phyloP scores from a whole-genome alignment of 352 stramenopile species.

The Phytophthora idaei region DNA sequence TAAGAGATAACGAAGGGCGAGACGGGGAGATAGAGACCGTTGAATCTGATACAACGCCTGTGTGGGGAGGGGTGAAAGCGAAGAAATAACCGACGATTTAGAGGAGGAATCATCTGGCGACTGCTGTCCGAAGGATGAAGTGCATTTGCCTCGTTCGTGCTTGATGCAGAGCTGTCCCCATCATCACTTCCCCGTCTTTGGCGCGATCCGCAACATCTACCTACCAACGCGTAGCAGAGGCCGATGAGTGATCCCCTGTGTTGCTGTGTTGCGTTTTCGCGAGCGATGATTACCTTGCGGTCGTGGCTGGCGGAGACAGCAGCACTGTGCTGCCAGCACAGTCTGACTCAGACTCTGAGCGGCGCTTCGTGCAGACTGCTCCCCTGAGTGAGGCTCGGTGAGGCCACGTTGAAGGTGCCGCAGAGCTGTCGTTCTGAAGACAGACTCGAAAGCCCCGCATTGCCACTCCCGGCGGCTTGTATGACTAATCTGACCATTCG shows the following conservation, averaged over 20 bases:
- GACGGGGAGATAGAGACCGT: not conserved
- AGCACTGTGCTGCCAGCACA: not conserved
- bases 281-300: not conserved
- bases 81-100: constrained; percentile 13
- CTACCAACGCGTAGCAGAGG: not conserved
- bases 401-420: not conserved
- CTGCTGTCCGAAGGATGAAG: constrained; percentile 5
- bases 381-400: not conserved
- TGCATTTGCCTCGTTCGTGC: not conserved
- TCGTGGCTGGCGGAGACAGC: too few species aligned
- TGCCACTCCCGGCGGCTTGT: not conserved
- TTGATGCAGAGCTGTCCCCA: constrained; percentile 1
- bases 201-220: not conserved
- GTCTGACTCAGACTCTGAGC: not conserved
- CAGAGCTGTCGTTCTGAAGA: not conserved
- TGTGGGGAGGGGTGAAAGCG: constrained; percentile 7
- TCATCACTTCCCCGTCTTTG: constrained; percentile 16
- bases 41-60: constrained; percentile 1
- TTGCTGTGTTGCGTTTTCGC: not conserved
- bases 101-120: not conserved
- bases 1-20: not conserved
- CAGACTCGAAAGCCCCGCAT: not conserved
- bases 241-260: not conserved
- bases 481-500: not conserved
- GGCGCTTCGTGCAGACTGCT: not conserved